Evolutionary conservation across 306 rosid genomes (phyloP).

Genomic region (Elaeagnus macrophylla): DNA sequence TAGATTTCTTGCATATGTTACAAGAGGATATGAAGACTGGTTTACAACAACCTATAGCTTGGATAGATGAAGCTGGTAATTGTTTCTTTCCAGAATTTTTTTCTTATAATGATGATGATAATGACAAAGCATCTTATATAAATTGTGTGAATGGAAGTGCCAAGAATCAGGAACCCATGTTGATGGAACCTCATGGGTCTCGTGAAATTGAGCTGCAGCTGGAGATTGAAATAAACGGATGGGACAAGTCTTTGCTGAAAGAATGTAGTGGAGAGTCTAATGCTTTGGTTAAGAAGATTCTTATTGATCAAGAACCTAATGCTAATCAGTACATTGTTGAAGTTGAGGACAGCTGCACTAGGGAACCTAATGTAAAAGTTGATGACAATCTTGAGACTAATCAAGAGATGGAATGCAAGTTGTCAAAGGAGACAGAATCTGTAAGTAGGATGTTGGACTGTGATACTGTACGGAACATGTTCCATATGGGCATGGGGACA

Average conservation of each 20-base stretch:
- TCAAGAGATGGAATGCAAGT: constrained; percentile 23
- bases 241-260: constrained; percentile 30
- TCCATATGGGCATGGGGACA: constrained; percentile 41
- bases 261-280: constrained; percentile 85
- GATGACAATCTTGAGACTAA: constrained; percentile 25
- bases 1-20: constrained; percentile 80
- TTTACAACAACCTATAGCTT: constrained; percentile 58
- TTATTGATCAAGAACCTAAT: constrained; percentile 32
- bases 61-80: constrained; percentile 73
- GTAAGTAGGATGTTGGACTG: constrained; percentile 33
- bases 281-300: constrained; percentile 33
- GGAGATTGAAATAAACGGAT: constrained; percentile 72
- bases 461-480: constrained; percentile 49
- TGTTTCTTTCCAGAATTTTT: constrained; percentile 84
- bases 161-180: constrained; percentile 16
- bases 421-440: constrained; percentile 25
- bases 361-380: constrained; percentile 21
- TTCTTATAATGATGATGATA: constrained; percentile 28
- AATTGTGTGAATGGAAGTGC: constrained; percentile 19
- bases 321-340: constrained; percentile 30
- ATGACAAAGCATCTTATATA: background rate
- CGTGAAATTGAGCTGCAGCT: constrained; percentile 55
- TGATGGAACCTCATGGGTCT: constrained; percentile 33
- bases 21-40: constrained; percentile 63
- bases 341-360: constrained; percentile 52